A percentile compares a stretch with the other conserved stretches of the same genome.
Evolutionary conservation across 352 stramenopile species (phyloP).

Genomic region (Phytopythium aichiense): DNA sequence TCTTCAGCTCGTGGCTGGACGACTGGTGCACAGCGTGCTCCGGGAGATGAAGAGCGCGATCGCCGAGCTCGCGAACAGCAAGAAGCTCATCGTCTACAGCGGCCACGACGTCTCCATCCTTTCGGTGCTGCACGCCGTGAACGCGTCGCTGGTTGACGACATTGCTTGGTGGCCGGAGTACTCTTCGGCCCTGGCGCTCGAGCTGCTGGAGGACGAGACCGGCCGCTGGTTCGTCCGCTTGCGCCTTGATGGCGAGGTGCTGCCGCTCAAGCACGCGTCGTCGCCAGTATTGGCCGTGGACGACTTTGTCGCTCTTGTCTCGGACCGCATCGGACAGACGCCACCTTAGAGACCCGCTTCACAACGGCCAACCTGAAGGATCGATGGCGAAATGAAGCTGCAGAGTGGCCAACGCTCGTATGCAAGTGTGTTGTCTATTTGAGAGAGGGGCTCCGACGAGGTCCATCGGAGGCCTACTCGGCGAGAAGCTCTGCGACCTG

Average conservation of each 20-base stretch:
- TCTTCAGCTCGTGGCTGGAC: conserved; percentile 54
- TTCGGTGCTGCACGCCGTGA: conserved; percentile 63
- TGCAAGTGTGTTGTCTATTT: not conserved
- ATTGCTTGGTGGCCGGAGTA: conserved; percentile 71
- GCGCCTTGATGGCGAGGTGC: conserved; percentile 42
- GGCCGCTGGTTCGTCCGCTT: conserved; percentile 54
- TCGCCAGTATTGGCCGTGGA: conserved; percentile 26
- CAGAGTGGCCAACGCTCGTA: not conserved
- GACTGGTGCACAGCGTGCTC: conserved; percentile 58
- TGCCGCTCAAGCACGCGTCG: conserved; percentile 18
- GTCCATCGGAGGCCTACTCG: conserved; percentile 15
- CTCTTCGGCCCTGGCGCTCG: conserved; percentile 54
- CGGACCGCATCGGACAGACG: conserved; percentile 29
- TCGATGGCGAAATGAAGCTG: not conserved
- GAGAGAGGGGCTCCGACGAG: not conserved
- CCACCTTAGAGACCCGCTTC: not conserved
- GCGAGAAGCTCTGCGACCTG: conserved; percentile 71
- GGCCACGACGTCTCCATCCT: conserved; percentile 80
- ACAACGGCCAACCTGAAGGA: not conserved
- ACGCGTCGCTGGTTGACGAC: conserved; percentile 38
- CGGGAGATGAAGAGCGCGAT: conserved; percentile 49
- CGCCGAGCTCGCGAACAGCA: conserved; percentile 25
- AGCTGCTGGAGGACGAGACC: conserved; percentile 59
- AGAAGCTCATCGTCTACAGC: conserved; percentile 74
- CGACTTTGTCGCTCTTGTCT: conserved; percentile 39